phyloP scores from a whole-genome alignment of 352 stramenopile species.

The Phytophthora cactorum region DNA sequence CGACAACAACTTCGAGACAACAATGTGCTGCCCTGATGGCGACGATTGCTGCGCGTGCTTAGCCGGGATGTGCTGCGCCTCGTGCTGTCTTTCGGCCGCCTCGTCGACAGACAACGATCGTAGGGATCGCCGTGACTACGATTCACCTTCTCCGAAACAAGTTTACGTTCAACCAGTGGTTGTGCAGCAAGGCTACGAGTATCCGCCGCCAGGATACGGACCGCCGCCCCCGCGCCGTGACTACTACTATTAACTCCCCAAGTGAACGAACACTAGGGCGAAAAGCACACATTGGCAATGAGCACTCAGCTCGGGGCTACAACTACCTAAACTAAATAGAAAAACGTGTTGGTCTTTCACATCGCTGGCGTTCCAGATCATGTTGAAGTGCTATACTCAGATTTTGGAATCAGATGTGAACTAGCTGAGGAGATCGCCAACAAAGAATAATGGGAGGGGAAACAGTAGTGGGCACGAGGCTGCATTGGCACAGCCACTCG shows the following conservation, averaged over 20 bases:
- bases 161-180: conserved; percentile 38
- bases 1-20: conserved; percentile 3
- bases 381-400: conserved; percentile 23
- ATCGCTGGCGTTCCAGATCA: not conserved
- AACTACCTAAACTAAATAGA: not conserved
- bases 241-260: conserved; percentile 22
- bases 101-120: conserved; percentile 23
- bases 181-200: conserved; percentile 30
- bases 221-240: conserved; percentile 19
- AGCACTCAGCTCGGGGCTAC: not conserved
- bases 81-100: conserved; percentile 31
- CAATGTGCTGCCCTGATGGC: conserved; percentile 32
- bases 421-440: not conserved
- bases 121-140: conserved; percentile 15
- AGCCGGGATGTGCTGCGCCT: conserved; percentile 31
- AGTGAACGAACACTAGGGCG: not conserved
- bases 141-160: conserved; percentile 22
- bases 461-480: conserved; percentile 59
- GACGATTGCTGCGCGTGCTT: conserved; percentile 36
- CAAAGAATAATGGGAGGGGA: conserved; percentile 22
- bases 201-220: conserved; percentile 22
- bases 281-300: not conserved
- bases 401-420: conserved; percentile 22
- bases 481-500: conserved; percentile 78
- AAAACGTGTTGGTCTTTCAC: conserved; percentile 5